Evolutionary conservation across 257 asterid species (phyloP).

Genomic region (Rhazya stricta): DNA sequence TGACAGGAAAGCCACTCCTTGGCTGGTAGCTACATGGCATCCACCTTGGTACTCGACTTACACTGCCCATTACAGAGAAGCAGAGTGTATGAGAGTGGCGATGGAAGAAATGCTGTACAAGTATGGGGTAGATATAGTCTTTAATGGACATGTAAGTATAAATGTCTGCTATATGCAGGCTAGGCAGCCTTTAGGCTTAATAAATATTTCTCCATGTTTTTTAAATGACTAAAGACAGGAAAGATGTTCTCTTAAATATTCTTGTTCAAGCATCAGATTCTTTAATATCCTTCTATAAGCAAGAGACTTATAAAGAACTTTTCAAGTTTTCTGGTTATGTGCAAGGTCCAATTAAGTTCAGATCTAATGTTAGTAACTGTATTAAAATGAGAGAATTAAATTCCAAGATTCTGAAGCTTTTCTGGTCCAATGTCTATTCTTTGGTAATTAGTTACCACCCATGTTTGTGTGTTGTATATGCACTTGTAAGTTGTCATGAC

Average conservation of each 20-base stretch:
- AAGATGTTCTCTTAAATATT: neutral
- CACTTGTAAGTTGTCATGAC: neutral
- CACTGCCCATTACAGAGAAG: constrained; percentile 90
- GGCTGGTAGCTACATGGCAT: constrained; percentile 88
- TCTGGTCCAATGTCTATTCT: neutral
- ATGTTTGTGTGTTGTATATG: neutral
- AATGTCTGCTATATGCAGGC: neutral
- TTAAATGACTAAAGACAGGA: neutral
- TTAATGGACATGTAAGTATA: constrained; percentile 81
- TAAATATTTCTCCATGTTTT: neutral
- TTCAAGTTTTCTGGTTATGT: neutral
- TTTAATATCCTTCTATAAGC: too few species aligned
- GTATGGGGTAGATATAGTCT: constrained; percentile 73
- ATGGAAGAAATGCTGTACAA: constrained; percentile 77
- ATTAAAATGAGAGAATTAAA: neutral
- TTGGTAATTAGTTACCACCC: neutral
- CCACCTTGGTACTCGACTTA: constrained; percentile 93
- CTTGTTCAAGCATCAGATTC: neutral
- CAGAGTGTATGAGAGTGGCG: constrained; percentile 83
- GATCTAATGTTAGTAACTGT: neutral
- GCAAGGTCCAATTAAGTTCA: neutral
- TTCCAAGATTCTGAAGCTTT: neutral
- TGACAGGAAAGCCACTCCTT: constrained; percentile 68
- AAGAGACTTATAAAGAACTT: too few species aligned
- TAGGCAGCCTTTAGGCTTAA: neutral